These are phyloP conservation scores for Penicillium psychrosexuale DNA, from an alignment of 2,329 filamentous ascomycete genomes.

Conservation along the genomic window DNA sequence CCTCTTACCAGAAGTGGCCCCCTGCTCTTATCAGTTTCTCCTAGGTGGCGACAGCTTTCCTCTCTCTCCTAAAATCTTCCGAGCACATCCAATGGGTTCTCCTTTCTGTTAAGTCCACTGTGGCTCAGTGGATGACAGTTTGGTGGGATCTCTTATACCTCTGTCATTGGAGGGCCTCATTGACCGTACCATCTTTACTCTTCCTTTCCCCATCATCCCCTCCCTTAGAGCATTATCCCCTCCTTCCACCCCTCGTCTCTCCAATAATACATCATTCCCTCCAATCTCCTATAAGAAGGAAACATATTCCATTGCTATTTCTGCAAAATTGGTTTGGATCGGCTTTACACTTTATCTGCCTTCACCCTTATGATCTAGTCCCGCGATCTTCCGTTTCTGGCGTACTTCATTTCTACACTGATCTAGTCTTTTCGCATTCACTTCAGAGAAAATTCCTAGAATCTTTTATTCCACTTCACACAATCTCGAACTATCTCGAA, in stretches of 20 bases:
- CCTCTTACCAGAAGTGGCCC: slow-evolving; percentile 1
- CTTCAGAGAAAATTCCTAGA: not conserved
- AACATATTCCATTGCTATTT: slow-evolving; percentile 1
- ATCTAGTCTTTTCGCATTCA: not conserved
- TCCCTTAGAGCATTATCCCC: slow-evolving; percentile 19
- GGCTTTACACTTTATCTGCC: slow-evolving; percentile 2
- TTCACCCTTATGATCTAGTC: slow-evolving; percentile 10
- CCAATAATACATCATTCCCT: slow-evolving; percentile 11
- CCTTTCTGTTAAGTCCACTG: slow-evolving; percentile 1
- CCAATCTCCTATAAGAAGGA: slow-evolving; percentile 10
- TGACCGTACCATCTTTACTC: slow-evolving; percentile 20
- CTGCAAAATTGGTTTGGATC: not conserved
- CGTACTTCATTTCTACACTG: slow-evolving; percentile 6
- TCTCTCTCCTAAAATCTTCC: slow-evolving; percentile 12
- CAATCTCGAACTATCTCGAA: not conserved
- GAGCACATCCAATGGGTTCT: slow-evolving; percentile 4
- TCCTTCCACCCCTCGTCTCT: slow-evolving; percentile 21
- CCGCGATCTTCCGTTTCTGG: slow-evolving; percentile 9
- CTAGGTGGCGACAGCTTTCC: slow-evolving; percentile 15
- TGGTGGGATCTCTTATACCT: slow-evolving; percentile 11
- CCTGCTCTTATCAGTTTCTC: slow-evolving; percentile 18
- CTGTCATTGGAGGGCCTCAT: slow-evolving; percentile 23
- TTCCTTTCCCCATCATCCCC: slow-evolving; percentile 19
- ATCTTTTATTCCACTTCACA: not conserved
- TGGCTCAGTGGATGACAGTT: slow-evolving; percentile 22